Evolutionary conservation across 2,329 filamentous ascomycete genomes (phyloP).

Genomic region (Diaporthe aspalathi): DNA sequence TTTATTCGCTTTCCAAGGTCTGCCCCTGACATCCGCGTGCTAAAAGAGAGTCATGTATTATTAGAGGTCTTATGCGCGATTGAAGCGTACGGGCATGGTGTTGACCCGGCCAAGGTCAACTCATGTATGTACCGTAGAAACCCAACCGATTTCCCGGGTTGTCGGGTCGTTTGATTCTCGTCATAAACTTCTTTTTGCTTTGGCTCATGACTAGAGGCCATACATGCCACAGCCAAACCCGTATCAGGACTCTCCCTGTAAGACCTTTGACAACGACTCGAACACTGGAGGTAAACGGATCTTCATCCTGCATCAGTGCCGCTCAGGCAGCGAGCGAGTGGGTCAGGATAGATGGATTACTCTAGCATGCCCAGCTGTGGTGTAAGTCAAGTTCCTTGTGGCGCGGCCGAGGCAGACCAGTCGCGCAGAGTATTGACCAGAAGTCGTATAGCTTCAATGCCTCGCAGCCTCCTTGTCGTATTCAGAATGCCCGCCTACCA

Average conservation of each 20-base stretch:
- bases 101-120: background rate
- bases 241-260: background rate
- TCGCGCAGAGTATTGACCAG: background rate
- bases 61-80: background rate
- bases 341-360: background rate
- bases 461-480: background rate
- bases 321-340: background rate
- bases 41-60: background rate
- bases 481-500: constrained; percentile 12
- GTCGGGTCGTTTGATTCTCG: background rate
- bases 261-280: background rate
- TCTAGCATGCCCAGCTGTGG: background rate
- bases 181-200: background rate
- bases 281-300: background rate
- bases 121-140: background rate
- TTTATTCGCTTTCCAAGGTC: background rate
- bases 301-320: too few relatives aligned
- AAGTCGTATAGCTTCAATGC: background rate
- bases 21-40: background rate
- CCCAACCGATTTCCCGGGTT: background rate
- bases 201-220: background rate
- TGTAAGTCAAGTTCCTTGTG: background rate
- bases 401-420: background rate
- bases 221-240: background rate
- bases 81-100: background rate